Percentiles rank a stretch among this genome's conserved stretches.
Evolutionary conservation across 2,329 filamentous ascomycete genomes (phyloP).

Genomic region (Arthroderma sp.): DNA sequence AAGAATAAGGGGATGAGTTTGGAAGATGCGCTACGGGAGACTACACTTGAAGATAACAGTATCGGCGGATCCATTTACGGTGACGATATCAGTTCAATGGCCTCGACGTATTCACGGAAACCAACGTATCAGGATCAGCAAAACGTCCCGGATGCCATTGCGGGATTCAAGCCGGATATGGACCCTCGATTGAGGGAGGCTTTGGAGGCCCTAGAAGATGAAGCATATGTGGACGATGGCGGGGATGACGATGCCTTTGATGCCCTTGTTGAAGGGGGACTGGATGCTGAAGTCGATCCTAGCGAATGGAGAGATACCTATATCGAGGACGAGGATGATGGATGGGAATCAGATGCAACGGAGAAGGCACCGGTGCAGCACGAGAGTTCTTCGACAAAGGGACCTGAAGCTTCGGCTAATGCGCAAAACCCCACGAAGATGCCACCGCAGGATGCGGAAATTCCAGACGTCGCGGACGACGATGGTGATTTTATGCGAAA

Average conservation of each 20-base stretch:
- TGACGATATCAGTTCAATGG: constrained; percentile 21
- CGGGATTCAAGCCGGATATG: constrained; percentile 96
- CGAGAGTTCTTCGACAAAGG: not conserved
- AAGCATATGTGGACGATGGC: constrained; percentile 77
- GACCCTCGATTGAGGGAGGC: constrained; percentile 84
- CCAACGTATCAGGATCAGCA: constrained; percentile 85
- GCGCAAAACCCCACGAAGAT: constrained; percentile 21
- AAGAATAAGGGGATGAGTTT: constrained; percentile 62
- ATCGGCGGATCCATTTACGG: constrained; percentile 11
- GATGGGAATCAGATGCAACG: constrained; percentile 91
- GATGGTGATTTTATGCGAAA: constrained; percentile 81
- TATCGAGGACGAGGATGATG: constrained; percentile 55
- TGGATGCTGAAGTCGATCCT: constrained; percentile 56
- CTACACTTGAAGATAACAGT: constrained; percentile 35
- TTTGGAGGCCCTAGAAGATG: constrained; percentile 85
- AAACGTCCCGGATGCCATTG: constrained; percentile 77
- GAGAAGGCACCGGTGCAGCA: constrained; percentile 52
- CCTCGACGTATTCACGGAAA: constrained; percentile 64
- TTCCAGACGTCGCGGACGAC: constrained; percentile 40
- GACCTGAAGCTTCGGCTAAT: constrained; percentile 12
- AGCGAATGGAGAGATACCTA: constrained; percentile 61
- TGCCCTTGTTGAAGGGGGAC: constrained; percentile 52
- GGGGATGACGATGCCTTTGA: constrained; percentile 73
- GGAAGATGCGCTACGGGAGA: constrained; percentile 63
- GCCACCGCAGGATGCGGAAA: constrained; percentile 24